Base-by-base conservation (phyloP, 2,329 filamentous ascomycete species). In the Mollisia scopiformis region DNA sequence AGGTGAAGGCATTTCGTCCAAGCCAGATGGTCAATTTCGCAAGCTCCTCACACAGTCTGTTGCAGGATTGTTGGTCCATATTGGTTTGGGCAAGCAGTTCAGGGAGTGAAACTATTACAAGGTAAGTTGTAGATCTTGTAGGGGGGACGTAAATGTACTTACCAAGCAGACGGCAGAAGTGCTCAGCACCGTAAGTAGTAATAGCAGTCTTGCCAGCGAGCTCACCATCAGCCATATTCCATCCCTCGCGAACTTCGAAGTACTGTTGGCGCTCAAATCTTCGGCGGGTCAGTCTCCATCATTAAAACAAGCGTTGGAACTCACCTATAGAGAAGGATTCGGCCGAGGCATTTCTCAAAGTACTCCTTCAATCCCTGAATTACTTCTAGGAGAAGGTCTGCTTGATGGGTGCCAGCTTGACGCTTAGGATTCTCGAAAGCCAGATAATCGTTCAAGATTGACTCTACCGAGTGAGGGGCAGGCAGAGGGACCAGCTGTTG, bases 1-100 rank as follows among this genome's bases (percentile, higher is more conserved):
- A 97, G 25, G 84, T 84, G 59, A 86, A 82, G 14, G 88, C 87
- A 70, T 73, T 72, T 68, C 89, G 90, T 61, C 88, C 85, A 58
- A 99, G 82, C 92, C 93, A 99, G 57, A 86, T 83, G 11, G 89
- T 92, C 76, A 99, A 88, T 76, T 93, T 94, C 68, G 86, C 84
- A 16, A 99, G 83, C 75, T 99, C 95, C 71, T 97, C 92, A 13
- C 93, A 89, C 27, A 98, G 85, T 50, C 93, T 90, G 64, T 89
- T 90, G 43, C 97, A 92, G 2, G 93, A 93, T 74, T 96, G 93
- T 56, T 89, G 83, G 72, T 98, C 95, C 93, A 99, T 97, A 77
- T 98, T 98, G 55, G 95, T 99, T 75, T 99, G 95, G 3, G 93
- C 93, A 64, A 98, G 88, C 41, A 98, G 87, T 73, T 99, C 95